Conservation (phyloP, 495 filamentous ascomycete genomes). For the Rhypophila decipiens region DNA sequence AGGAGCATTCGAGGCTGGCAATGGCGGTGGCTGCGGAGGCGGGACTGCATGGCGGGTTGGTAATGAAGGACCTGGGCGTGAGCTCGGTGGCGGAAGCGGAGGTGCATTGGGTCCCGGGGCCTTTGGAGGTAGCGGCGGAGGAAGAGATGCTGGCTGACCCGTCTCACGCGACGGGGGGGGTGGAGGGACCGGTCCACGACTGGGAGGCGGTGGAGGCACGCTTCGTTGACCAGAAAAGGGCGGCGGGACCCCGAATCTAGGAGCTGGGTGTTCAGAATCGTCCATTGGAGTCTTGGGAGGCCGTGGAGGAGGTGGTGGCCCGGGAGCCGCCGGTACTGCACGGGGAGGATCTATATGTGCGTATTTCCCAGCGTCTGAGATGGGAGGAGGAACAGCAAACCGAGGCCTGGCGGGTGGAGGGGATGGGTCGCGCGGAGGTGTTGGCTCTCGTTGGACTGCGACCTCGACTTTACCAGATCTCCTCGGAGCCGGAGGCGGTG, state of each 20-base stretch:
- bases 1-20: slow-evolving; percentile 30
- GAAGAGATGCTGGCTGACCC: slow-evolving; percentile 26
- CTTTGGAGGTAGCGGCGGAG: slow-evolving; percentile 69
- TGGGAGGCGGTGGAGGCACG: slow-evolving; percentile 69
- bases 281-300: slow-evolving; percentile 84
- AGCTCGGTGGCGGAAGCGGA: slow-evolving; percentile 49
- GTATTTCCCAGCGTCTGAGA: slow-evolving; percentile 82
- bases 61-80: slow-evolving; percentile 35
- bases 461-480: slow-evolving; percentile 45
- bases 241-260: slow-evolving; percentile 73
- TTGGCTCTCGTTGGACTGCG: slow-evolving; percentile 41
- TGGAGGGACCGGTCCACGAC: slow-evolving; percentile 57
- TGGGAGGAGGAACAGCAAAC: slow-evolving; percentile 77
- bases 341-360: slow-evolving; percentile 51
- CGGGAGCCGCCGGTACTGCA: slow-evolving; percentile 53
- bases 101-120: slow-evolving; percentile 52
- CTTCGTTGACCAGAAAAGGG: slow-evolving; percentile 68
- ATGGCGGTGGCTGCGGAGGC: slow-evolving; percentile 41
- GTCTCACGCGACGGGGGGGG: slow-evolving; percentile 57
- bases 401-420: slow-evolving; percentile 50
- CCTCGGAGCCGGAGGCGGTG: slow-evolving; percentile 72
- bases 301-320: slow-evolving; percentile 77
- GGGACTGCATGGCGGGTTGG: slow-evolving; percentile 32
- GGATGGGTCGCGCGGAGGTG: slow-evolving; percentile 52
- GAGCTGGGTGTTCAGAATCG: slow-evolving; percentile 36